Evolutionary conservation across 2,329 filamentous ascomycete genomes (phyloP).

Genomic region (Hypoxylon sp.): DNA sequence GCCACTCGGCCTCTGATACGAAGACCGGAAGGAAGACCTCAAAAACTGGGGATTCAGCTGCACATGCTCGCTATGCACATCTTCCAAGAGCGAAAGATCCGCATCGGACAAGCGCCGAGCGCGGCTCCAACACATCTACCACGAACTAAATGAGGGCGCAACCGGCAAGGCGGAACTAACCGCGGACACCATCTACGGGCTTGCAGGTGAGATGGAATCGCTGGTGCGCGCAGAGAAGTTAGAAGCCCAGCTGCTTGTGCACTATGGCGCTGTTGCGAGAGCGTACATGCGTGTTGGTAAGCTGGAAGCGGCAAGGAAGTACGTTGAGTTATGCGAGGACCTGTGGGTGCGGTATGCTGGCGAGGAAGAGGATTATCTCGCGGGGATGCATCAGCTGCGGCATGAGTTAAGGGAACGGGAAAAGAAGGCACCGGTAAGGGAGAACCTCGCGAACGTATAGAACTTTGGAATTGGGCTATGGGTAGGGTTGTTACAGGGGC

Average conservation of each 20-base stretch:
- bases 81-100: conserved; percentile 22
- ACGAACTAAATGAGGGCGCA: conserved; percentile 29
- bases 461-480: too few relatives aligned
- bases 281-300: conserved; percentile 36
- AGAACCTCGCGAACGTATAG: background rate
- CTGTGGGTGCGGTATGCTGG: conserved; percentile 39
- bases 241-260: conserved; percentile 37
- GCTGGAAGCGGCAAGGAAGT: conserved; percentile 27
- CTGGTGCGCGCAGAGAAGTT: conserved; percentile 33
- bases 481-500: too few relatives aligned
- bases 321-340: conserved; percentile 38
- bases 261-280: conserved; percentile 36
- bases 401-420: conserved; percentile 35
- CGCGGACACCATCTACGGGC: conserved; percentile 1
- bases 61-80: conserved; percentile 33
- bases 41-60: conserved; percentile 37
- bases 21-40: conserved; percentile 34
- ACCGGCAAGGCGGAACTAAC: conserved; percentile 26
- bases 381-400: conserved; percentile 36
- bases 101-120: conserved; percentile 28
- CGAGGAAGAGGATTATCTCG: conserved; percentile 37
- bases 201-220: conserved; percentile 29
- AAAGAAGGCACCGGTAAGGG: conserved; percentile 10
- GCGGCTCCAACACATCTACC: conserved; percentile 36
- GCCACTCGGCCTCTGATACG: conserved; percentile 35